A percentile compares a stretch with the other conserved stretches of the same genome.
These are phyloP conservation scores for Neonectria sp. DNA, from an alignment of 2,329 filamentous ascomycete genomes.

Conservation along the genomic window DNA sequence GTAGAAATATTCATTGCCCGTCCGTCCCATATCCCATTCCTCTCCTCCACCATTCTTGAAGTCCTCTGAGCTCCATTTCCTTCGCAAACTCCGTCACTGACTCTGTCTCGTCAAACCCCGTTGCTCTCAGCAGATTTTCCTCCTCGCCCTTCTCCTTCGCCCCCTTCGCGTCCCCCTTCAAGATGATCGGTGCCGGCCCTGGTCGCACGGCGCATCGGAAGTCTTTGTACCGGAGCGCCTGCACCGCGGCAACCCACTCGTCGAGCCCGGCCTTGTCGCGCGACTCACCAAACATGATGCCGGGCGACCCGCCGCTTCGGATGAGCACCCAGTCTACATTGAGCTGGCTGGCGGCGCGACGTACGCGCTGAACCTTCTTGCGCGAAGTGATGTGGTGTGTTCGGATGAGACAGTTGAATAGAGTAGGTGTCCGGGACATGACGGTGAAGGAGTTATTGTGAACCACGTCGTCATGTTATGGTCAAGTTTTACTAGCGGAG, in stretches of 20 bases:
- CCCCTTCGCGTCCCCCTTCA: slow-evolving; percentile 8
- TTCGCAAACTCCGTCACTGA: slow-evolving; percentile 76
- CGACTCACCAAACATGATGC: slow-evolving; percentile 85
- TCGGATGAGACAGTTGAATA: slow-evolving; percentile 70
- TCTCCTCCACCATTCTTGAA: slow-evolving; percentile 76
- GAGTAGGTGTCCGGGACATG: slow-evolving; percentile 38
- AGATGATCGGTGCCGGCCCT: slow-evolving; percentile 43
- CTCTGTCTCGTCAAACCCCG: slow-evolving; percentile 69
- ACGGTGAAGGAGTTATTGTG: slow-evolving; percentile 4
- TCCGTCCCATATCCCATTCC: slow-evolving; percentile 71
- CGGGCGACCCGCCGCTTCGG: slow-evolving; percentile 77
- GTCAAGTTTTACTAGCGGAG: background rate
- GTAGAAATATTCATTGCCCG: slow-evolving; percentile 8
- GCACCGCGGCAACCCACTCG: slow-evolving; percentile 76
- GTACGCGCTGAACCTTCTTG: slow-evolving; percentile 76
- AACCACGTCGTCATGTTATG: slow-evolving; percentile 18
- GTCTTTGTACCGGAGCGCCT: slow-evolving; percentile 79
- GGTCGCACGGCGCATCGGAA: slow-evolving; percentile 75
- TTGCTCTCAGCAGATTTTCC: slow-evolving; percentile 14
- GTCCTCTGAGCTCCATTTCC: slow-evolving; percentile 71
- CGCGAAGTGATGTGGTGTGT: slow-evolving; percentile 88
- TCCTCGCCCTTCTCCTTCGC: slow-evolving; percentile 5
- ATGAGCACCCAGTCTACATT: slow-evolving; percentile 74
- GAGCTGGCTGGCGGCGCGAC: slow-evolving; percentile 72
- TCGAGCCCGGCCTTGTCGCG: slow-evolving; percentile 66